Base-by-base conservation (phyloP, 225 moss, liverwort and hornwort species). In the Straminergon stramineum region DNA sequence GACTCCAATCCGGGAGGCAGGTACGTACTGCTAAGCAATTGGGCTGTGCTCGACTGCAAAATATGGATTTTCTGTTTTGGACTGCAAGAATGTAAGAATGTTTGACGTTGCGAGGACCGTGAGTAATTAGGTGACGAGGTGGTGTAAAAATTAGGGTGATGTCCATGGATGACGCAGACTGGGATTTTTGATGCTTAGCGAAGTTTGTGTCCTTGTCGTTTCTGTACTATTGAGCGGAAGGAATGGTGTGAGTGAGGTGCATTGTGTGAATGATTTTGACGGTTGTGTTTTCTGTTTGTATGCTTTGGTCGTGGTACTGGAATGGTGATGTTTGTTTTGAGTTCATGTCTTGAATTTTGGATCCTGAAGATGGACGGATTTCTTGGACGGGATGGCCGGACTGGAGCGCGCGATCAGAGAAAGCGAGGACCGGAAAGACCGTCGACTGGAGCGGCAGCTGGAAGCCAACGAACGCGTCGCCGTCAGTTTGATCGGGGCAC, bases 371-470 rank as follows among this genome's bases (percentile, higher is more conserved):
- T 94, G 93, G 93, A 56, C 58, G 88, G 94, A 94, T 89, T 86
- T 94, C 66, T 53, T 91, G 66, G 94, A 94, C 45, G 94, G 93
- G 77, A 93, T 94, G 92, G 90, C 90, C 53, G 91, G 92, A 64
- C 90, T 94, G 61, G 94, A 94, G 92, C 93, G 93, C 28, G 84
- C 93, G 45, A 93, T 94, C 48, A 88, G 94, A 88, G 94, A 94
- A 48, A 93, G 94, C 86, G 94, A 94, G 89, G 94, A 94, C 43
- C 90, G 93, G 58, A 94, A 90, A 74, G 94, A 94, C 83, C 93
- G 92, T 43, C 94, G 94, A 16, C 91, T 94, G 68, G 94, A 93
- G 85, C 94, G 94, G 69, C 94, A 94, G 89, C 86, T 94, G 53
- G 93, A 93, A 88, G 94, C 93, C 24, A 92, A 92, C 84, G 94